These are phyloP conservation scores for Acanthochlamys bracteata DNA, from an alignment of 106 monocot genomes.

Conservation along the genomic window DNA sequence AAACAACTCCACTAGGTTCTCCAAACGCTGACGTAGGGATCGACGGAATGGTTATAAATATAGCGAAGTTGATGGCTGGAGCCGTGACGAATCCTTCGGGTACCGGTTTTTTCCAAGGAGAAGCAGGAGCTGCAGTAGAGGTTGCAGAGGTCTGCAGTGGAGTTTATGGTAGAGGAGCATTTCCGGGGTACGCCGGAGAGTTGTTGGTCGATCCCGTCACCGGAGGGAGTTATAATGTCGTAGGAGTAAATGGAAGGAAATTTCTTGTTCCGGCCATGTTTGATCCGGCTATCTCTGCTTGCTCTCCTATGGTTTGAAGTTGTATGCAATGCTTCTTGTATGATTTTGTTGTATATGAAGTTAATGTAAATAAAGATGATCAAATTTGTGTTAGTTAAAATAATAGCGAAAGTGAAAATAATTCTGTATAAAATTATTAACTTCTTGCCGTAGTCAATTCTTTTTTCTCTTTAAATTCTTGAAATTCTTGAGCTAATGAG, in stretches of 20 bases:
- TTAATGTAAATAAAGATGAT: too few relatives aligned
- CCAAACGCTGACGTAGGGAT: slow-evolving; percentile 46
- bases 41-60: slow-evolving; percentile 50
- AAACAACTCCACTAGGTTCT: slow-evolving; percentile 30
- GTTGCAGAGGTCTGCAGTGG: slow-evolving; percentile 44
- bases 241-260: slow-evolving; percentile 7
- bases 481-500: too few relatives aligned
- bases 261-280: neutral
- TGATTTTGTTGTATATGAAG: too few relatives aligned
- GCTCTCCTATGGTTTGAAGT: too few relatives aligned
- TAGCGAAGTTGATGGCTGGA: slow-evolving; percentile 46
- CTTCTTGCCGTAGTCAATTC: too few relatives aligned
- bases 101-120: slow-evolving; percentile 38
- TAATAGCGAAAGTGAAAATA: neutral
- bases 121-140: slow-evolving; percentile 32
- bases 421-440: neutral
- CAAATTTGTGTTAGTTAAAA: too few relatives aligned
- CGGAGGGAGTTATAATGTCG: slow-evolving; percentile 41
- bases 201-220: slow-evolving; percentile 26
- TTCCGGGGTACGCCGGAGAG: slow-evolving; percentile 47
- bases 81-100: slow-evolving; percentile 44
- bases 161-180: slow-evolving; percentile 34
- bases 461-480: too few relatives aligned
- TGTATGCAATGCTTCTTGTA: too few relatives aligned
- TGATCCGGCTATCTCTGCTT: too few relatives aligned